Evolutionary conservation across 768 basidiomycete genomes (phyloP).

Genomic region (Tylopilus subfusipes): DNA sequence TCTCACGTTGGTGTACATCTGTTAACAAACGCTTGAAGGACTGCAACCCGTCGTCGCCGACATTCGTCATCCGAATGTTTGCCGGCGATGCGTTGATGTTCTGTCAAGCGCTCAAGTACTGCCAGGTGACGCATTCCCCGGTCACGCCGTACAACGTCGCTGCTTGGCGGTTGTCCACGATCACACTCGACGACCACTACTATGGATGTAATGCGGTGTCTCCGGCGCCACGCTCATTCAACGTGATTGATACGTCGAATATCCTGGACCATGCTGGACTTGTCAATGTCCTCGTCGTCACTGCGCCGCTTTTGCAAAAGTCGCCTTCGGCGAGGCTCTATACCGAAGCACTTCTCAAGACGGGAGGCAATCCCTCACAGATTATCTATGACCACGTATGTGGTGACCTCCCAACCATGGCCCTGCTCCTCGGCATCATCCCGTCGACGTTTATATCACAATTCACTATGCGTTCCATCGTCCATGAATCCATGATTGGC

Average conservation of each 20-base stretch:
- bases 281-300: constrained; percentile 24
- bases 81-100: constrained; percentile 28
- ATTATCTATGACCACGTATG: constrained; percentile 18
- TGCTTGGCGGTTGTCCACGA: constrained; percentile 21
- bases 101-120: constrained; percentile 21
- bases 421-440: constrained; percentile 24
- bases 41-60: constrained; percentile 7
- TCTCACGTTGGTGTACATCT: constrained; percentile 25
- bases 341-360: constrained; percentile 24
- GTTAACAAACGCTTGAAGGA: constrained; percentile 12
- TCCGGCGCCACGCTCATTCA: constrained; percentile 25
- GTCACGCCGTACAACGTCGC: constrained; percentile 20
- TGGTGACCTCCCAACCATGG: constrained; percentile 26
- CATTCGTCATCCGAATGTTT: constrained; percentile 28
- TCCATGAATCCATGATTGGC: constrained; percentile 11
- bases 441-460: constrained; percentile 21
- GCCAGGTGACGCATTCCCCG: constrained; percentile 2
- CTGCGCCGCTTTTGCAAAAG: constrained; percentile 21
- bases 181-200: constrained; percentile 17
- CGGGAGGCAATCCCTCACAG: constrained; percentile 9
- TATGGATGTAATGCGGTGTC: constrained; percentile 14
- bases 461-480: constrained; percentile 24
- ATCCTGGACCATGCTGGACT: constrained; percentile 26
- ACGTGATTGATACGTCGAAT: constrained; percentile 35
- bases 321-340: constrained; percentile 24